A percentile compares a stretch with the other conserved stretches of the same genome.
Evolutionary conservation across 345 rosid genomes (phyloP).

Genomic region (Diplotaxis tenuifolia): DNA sequence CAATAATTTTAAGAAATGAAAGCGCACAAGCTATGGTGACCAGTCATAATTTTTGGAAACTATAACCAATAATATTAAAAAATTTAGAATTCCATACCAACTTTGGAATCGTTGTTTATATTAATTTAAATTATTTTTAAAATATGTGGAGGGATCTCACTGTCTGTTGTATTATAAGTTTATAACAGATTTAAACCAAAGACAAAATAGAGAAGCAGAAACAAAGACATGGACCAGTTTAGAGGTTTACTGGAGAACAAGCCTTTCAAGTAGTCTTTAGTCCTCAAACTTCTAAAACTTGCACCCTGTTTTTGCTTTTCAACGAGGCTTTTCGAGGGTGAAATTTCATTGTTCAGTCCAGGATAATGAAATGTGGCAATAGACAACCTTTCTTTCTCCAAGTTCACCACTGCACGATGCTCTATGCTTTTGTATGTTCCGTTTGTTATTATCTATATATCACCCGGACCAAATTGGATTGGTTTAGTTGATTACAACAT

Average conservation of each 20-base stretch:
- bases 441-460: conserved; percentile 39
- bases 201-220: not conserved
- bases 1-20: no score
- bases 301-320: conserved; percentile 20
- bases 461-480: no score
- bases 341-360: conserved; percentile 29
- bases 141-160: not conserved
- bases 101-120: no score
- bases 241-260: conserved; percentile 16
- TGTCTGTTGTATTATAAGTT: not conserved
- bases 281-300: conserved; percentile 9
- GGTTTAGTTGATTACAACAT: no score
- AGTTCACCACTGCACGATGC: conserved; percentile 41
- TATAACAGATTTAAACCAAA: not conserved
- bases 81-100: no score
- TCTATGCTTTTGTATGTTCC: conserved; percentile 39
- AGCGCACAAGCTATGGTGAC: no score
- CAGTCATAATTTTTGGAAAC: no score
- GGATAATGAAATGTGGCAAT: conserved; percentile 35
- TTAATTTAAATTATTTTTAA: no score
- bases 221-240: not conserved
- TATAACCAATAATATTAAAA: no score
- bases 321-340: conserved; percentile 31
- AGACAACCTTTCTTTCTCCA: conserved; percentile 35
- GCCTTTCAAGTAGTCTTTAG: conserved; percentile 23